Conservation (phyloP, 1,284 basidiomycete species). For the Puccinia triticina region DNA sequence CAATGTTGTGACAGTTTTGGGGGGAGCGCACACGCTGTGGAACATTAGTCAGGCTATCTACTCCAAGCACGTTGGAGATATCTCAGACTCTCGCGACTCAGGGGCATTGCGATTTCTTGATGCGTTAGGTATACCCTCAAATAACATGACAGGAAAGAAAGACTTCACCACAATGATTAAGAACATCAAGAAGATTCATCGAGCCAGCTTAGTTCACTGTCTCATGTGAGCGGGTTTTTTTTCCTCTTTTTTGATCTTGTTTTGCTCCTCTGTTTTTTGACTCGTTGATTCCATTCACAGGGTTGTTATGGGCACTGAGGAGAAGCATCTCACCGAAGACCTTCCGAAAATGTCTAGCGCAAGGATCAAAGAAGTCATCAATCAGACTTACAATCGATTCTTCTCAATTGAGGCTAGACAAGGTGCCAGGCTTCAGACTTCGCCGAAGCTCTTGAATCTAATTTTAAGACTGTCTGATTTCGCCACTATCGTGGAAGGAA, state of each 20-base stretch:
- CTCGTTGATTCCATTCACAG: not conserved
- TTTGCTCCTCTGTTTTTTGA: not conserved
- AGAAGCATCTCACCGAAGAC: not conserved
- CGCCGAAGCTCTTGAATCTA: not conserved
- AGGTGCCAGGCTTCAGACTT: not conserved
- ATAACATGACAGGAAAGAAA: constrained; percentile 15
- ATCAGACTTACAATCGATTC: not conserved
- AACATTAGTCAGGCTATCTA: constrained; percentile 16
- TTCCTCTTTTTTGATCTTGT: not conserved
- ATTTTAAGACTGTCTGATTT: not conserved
- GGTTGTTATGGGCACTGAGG: not conserved
- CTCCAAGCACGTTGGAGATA: not conserved
- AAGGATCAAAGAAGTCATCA: too few species aligned
- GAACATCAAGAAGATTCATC: constrained; percentile 1
- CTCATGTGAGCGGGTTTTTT: not conserved
- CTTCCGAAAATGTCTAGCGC: not conserved
- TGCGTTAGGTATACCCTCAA: not conserved
- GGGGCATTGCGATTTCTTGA: not conserved
- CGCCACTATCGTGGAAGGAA: not conserved
- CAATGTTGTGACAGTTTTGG: not conserved
- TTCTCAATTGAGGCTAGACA: not conserved
- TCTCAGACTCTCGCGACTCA: not conserved
- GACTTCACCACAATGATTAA: constrained; percentile 1
- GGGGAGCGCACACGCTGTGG: constrained; percentile 13
- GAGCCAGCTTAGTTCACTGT: not conserved